Conservation (phyloP, 2,329 filamentous ascomycete genomes). For the Colletotrichum somersetense region DNA sequence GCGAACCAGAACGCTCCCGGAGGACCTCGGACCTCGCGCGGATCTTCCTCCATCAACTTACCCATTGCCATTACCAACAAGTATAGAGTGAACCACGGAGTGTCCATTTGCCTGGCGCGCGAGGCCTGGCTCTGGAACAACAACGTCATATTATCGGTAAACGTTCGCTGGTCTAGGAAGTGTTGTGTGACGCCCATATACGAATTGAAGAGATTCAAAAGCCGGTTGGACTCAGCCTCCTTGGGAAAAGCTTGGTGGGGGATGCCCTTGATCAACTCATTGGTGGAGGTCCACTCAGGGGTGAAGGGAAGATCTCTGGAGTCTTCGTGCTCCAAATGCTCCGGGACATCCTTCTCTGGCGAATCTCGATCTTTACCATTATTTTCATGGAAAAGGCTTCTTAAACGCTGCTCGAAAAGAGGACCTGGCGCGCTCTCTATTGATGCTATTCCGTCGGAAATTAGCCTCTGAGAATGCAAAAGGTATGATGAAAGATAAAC, state of each 20-base stretch:
- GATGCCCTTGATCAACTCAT: slow-evolving; percentile 37
- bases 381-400: slow-evolving; percentile 36
- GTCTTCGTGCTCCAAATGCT: slow-evolving; percentile 24
- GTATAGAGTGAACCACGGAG: slow-evolving; percentile 47
- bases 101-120: slow-evolving; percentile 42
- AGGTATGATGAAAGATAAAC: not conserved
- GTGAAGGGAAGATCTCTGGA: slow-evolving; percentile 29
- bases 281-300: slow-evolving; percentile 37
- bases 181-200: slow-evolving; percentile 48
- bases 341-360: slow-evolving; percentile 25
- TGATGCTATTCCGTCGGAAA: slow-evolving; percentile 8
- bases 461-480: not conserved
- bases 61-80: slow-evolving; percentile 49
- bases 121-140: slow-evolving; percentile 45
- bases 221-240: slow-evolving; percentile 43
- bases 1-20: slow-evolving; percentile 47
- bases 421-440: slow-evolving; percentile 38
- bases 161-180: slow-evolving; percentile 47
- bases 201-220: slow-evolving; percentile 45
- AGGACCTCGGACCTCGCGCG: slow-evolving; percentile 39
- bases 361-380: slow-evolving; percentile 25
- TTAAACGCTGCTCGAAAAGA: slow-evolving; percentile 29
- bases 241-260: slow-evolving; percentile 33
- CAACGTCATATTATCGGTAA: slow-evolving; percentile 45
- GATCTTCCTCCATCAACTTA: slow-evolving; percentile 46